Base-by-base conservation (phyloP, 768 basidiomycete species). In the Kwoniella newhampshirensis region DNA sequence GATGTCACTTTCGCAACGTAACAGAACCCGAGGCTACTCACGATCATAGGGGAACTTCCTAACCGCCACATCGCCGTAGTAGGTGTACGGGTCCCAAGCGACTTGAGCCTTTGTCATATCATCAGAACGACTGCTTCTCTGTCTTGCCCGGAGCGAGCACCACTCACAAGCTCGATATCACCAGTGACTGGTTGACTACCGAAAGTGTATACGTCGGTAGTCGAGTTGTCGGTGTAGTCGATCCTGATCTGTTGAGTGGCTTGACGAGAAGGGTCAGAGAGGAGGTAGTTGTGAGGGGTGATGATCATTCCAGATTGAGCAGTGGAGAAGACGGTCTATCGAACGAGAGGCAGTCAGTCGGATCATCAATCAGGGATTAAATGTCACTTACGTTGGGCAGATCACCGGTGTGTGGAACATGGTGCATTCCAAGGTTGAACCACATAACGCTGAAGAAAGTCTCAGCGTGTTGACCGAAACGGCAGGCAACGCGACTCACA, bases 201-300 rank as follows among this genome's bases (percentile, higher is more conserved):
- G 37, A 68, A 68, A 0, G 57, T 65, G 42, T 60, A 43, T 1
- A 68, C 61, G 11, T 64, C 61, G 1, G 54, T 53, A 1, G 57
- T 61, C 40, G 40, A 42, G 1, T 60, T 55, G 25, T 53, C 57
- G 23, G 40, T 45, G 46, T 72, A 75, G 53, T 66, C 60, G 55
- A 77, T 64, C 7, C 73, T 64, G 36, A 74, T 45, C 53, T 62
- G 60, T 49, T 77, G 74, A 12, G 52, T 52, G 11, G 73, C 61
- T n/a, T 62, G 59, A 13, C 66, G 61, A 9, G 70, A 68, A 2
- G 76, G 68, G 42, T 75, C 68, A 20, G 28, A 20, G 25, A 49
- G 18, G 41, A 75, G 64, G 63, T 72, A 75, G 62, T 77, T 77
- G 67, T 72, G 72, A 15, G 75, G 76, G 0, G 64, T 59, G 47